Evolutionary conservation across 2,329 filamentous ascomycete species (phyloP), one percentile per base, ranked within the genome.

Genomic region (Arthrinium puccinioides): DNA sequence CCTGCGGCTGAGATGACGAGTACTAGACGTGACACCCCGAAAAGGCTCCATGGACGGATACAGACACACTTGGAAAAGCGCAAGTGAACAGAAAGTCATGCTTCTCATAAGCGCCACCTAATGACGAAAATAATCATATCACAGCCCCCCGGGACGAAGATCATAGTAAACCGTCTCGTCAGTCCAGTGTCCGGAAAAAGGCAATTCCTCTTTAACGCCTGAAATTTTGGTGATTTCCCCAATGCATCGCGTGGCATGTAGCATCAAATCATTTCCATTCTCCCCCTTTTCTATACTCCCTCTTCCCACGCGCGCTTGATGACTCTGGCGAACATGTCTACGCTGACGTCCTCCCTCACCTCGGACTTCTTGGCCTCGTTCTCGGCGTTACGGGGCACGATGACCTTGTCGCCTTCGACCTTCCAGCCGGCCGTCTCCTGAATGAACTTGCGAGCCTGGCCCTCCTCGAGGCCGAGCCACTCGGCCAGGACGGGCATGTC

Each of bases 341-440:
- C 82, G 64, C 84, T 87, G 56, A 98, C 92, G 48, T 92, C 89
- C 72, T 98, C 92, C 53, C 89, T 79, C 55, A 96, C 94, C 62
- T 96, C 85, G 27, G 88, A 84, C 63, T 92, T 92, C 72, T 94
- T 87, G 30, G 88, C 92, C 76, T 97, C 90, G 62, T 96, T 96
- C 67, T 98, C 92, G 57, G 92, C 86, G 70, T 98, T 98, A 55
- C 82, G 71, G 39, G 92, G 92, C 39, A 98, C 77, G 61, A 78
- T 77, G 45, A 96, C 81, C 29, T 67, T 56, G 23, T 70, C 78
- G 21, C 71, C 67, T 43, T 87, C 83, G 28, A 96, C 73, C 52
- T 76, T 77, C 88, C 90, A 98, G 47, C 84, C 87, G 56, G 84
- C 92, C 9, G 90, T 84, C 60, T 90, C 86, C 40, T 77, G 75